Evolutionary conservation across 1,284 basidiomycete genomes (phyloP), one percentile per base, ranked within the genome.

Genomic region (Cystobasidium sp.): DNA sequence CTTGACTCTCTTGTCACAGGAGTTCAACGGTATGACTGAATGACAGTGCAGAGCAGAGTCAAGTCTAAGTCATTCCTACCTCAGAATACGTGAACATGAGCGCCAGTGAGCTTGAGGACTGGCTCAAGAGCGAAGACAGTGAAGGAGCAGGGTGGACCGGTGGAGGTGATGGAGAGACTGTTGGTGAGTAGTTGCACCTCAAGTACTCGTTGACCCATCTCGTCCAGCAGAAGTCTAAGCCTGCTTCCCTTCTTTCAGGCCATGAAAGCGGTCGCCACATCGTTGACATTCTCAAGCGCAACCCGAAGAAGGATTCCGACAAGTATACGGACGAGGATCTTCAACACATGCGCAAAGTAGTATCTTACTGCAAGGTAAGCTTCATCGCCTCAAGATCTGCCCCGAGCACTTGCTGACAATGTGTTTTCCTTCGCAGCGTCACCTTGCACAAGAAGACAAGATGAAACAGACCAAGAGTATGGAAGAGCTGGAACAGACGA

Each of bases 311-410:
- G 81, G 81, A 82, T 55, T 72, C 77, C 16, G 77, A 76, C 67
- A 82, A 82, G 76, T 83, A 83, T 71, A 81, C 80, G 24, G 82
- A 82, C 18, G 81, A 83, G 56, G 82, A 83, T 66, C 78, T 80
- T 41, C 79, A 80, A 46, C 82, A 83, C 73, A 82, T 82, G 81
- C 77, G 81, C 24, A 77, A 77, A 55, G 82, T 83, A 31, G 81
- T 81, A 1, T 76, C 81, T n/a, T 83, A 83, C 68, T 82, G 82
- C 75, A 82, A 82, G 61, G 64, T 67, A 39, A 22, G 47, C 43
- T 18, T 37, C 9, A 20, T 49, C 18, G 22, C 43, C 37, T 56
- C 53, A 39, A 24, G 24, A 18, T 12, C 2, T 6, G 6, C 22
- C 39, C 14, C 10, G 20, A 10, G 22, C 31, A 6, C 1, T 3